Conservation (phyloP, 1,139 yeast genomes). For the Martiniozyma asiatica region DNA sequence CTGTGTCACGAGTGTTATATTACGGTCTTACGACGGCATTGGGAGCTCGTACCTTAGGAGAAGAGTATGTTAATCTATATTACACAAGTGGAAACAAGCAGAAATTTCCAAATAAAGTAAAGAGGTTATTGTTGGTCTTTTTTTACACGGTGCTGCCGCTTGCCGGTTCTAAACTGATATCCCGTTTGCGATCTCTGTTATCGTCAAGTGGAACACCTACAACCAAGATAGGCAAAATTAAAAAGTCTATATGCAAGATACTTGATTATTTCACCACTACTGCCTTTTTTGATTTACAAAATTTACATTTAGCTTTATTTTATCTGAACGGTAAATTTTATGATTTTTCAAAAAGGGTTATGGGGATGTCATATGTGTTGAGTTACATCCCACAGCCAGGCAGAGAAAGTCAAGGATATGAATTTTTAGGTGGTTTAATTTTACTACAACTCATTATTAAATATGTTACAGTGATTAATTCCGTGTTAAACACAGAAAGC, state of each 20-base stretch:
- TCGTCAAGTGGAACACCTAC: constrained; percentile 4
- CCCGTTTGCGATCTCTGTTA: too few species aligned
- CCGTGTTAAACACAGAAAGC: constrained; percentile 8
- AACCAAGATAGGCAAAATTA: background rate
- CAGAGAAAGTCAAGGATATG: constrained; percentile 40
- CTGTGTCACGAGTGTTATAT: constrained; percentile 25
- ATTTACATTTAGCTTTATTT: constrained; percentile 67
- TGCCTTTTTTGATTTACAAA: constrained; percentile 40
- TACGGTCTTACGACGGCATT: constrained; percentile 57
- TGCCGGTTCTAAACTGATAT: constrained; percentile 28
- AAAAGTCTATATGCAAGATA: constrained; percentile 8
- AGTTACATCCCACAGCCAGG: constrained; percentile 45
- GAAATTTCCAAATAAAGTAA: constrained; percentile 31
- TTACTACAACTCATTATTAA: constrained; percentile 47
- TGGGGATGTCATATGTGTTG: constrained; percentile 69
- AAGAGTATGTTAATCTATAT: constrained; percentile 80
- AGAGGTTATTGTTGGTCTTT: constrained; percentile 40
- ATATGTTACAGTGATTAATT: constrained; percentile 21
- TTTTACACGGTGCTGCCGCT: constrained; percentile 51
- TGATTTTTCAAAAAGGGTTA: constrained; percentile 60
- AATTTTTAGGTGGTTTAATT: constrained; percentile 62
- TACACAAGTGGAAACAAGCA: constrained; percentile 33
- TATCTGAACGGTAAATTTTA: constrained; percentile 76
- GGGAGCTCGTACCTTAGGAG: constrained; percentile 81
- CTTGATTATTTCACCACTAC: constrained; percentile 24